Conservation (phyloP, 495 filamentous ascomycete genomes). For the Penicillium argentinense region DNA sequence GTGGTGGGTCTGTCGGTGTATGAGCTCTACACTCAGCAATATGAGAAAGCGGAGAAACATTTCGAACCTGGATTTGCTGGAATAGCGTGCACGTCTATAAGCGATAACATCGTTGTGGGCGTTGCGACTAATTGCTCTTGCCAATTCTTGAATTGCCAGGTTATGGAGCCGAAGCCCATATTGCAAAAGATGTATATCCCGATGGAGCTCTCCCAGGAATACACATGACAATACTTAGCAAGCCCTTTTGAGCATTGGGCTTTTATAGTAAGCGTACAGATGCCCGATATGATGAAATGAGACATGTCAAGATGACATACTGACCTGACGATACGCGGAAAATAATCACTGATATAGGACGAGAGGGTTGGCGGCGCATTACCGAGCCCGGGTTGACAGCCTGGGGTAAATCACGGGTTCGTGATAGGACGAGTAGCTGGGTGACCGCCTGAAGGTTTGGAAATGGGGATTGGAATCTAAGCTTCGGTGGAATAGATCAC, state of each 20-base stretch:
- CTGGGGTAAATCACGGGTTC: neutral
- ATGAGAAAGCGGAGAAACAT: neutral
- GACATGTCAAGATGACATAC: neutral
- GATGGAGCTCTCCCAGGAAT: constrained; percentile 2
- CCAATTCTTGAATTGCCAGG: neutral
- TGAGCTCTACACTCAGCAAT: neutral
- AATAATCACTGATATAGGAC: neutral
- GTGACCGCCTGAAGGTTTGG: neutral
- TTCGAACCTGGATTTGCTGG: neutral
- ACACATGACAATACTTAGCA: neutral
- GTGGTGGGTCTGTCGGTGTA: neutral
- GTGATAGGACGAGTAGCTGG: neutral
- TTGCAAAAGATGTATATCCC: neutral
- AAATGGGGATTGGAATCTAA: neutral
- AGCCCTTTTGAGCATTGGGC: neutral
- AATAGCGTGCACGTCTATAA: constrained; percentile 1
- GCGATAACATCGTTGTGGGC: neutral
- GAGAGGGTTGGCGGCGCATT: neutral
- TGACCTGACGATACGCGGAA: neutral
- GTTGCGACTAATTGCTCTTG: neutral
- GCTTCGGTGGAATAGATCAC: no score
- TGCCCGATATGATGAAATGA: constrained; percentile 1
- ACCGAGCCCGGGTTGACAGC: neutral
- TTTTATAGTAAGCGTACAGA: neutral
- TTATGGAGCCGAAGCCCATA: constrained; percentile 2